A percentile compares a stretch with the other conserved stretches of the same genome.
These are phyloP conservation scores for Sextonia rubra DNA, from an alignment of 164 flowering plant species.

Conservation along the genomic window DNA sequence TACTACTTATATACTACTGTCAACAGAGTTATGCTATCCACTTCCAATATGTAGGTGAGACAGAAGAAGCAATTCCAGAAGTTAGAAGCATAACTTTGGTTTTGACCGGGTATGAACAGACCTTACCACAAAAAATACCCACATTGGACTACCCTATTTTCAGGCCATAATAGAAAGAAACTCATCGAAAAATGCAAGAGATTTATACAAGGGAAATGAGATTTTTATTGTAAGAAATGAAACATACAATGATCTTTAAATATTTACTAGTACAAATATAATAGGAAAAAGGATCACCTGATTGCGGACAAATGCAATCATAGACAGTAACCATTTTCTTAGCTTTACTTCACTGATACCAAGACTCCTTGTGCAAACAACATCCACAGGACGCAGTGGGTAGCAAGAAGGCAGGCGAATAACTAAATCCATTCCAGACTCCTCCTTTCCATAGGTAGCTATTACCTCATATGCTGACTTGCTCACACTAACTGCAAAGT, in stretches of 20 bases:
- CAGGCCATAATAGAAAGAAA: too few relatives aligned
- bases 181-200: not conserved
- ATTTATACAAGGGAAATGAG: not conserved
- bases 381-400: slow-evolving; percentile 84
- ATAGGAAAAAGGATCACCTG: slow-evolving; percentile 45
- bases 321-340: slow-evolving; percentile 91
- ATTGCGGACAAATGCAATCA: slow-evolving; percentile 84
- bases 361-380: slow-evolving; percentile 78
- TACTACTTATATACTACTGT: too few relatives aligned
- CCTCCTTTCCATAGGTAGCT: slow-evolving; percentile 96
- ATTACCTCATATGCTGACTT: slow-evolving; percentile 85
- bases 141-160: too few relatives aligned
- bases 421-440: slow-evolving; percentile 90
- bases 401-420: slow-evolving; percentile 88
- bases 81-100: too few relatives aligned
- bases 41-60: too few relatives aligned
- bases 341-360: slow-evolving; percentile 91
- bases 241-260: too few relatives aligned
- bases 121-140: too few relatives aligned
- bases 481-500: slow-evolving; percentile 77
- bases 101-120: too few relatives aligned
- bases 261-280: not conserved
- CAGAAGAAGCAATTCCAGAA: too few relatives aligned
- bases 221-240: not conserved
- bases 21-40: too few relatives aligned